Conservation (phyloP, 805 yeast genomes). For the Candida insectorum region DNA sequence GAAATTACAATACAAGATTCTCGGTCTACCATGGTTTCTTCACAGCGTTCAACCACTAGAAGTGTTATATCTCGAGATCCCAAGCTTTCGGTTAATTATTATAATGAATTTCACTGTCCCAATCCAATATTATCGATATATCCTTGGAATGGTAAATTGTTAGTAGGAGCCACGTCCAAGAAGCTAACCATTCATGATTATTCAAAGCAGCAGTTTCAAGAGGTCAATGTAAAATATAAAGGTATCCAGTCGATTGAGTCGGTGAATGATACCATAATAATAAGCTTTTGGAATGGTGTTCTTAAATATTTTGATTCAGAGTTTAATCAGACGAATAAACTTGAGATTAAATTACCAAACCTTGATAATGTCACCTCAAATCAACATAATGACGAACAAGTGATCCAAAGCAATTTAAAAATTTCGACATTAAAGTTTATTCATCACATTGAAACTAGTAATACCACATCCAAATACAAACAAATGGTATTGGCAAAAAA, state of each 20-base stretch:
- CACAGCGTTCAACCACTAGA: slow-evolving; percentile 1
- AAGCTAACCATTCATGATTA: slow-evolving; percentile 18
- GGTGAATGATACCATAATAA: slow-evolving; percentile 22
- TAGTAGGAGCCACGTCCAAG: slow-evolving; percentile 51
- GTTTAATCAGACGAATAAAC: slow-evolving; percentile 9
- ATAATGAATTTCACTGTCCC: slow-evolving; percentile 42
- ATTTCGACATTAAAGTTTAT: slow-evolving; percentile 3
- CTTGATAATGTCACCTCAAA: slow-evolving; percentile 4
- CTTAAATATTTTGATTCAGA: slow-evolving; percentile 18
- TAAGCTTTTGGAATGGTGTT: slow-evolving; percentile 53
- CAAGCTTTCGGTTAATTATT: slow-evolving; percentile 14
- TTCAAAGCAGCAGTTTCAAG: neutral
- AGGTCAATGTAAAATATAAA: slow-evolving; percentile 13
- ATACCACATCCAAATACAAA: slow-evolving; percentile 4
- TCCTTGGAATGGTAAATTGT: slow-evolving; percentile 23
- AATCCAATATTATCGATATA: slow-evolving; percentile 51
- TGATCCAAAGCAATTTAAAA: neutral
- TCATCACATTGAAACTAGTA: neutral
- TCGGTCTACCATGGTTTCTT: neutral
- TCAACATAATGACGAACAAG: slow-evolving; percentile 2
- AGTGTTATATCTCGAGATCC: slow-evolving; percentile 25
- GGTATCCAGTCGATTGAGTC: slow-evolving; percentile 23
- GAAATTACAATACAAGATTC: slow-evolving; percentile 13
- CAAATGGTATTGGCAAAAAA: slow-evolving; percentile 2
- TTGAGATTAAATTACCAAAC: slow-evolving; percentile 12